Base-by-base conservation (phyloP, 1,284 basidiomycete species). In the Xanthoconium separans region DNA sequence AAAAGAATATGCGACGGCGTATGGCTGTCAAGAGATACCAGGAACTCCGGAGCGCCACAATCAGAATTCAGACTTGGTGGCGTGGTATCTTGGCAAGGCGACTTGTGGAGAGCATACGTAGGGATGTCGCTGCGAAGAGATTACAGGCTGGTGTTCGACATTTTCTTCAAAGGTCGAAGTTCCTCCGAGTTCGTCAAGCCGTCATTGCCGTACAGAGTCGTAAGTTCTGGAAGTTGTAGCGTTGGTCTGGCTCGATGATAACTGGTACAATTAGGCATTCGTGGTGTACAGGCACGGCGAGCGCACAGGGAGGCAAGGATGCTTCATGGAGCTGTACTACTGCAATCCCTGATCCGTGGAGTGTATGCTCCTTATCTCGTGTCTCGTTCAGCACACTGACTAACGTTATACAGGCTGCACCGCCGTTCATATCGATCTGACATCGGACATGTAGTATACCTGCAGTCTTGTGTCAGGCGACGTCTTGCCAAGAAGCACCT, bases 1-100 rank as follows among this genome's bases (percentile, higher is more conserved):
- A 99, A 77, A 99, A 99, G 84, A 98, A 98, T 71, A 88, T 98
- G 76, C 82, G 92, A 44, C 79, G 95, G 44, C 81, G 87, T 46
- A 82, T 97, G 76, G 92, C 92, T 6, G 82, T 90, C 61, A 93
- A 89, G 69, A 82, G 82, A 50, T 99, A 97, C 68, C 81, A 81
- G 59, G 74, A 80, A 51, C 79, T 96, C 58, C 85, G 92, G 30
- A 67, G 60, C 9, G 84, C 88, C 20, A 85, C 94, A 2, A 88
- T 98, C 71, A 85, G 77, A 68, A 87, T 99, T 34, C 97, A 99
- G 72, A 88, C 92, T 1, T 92, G 93, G 89, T 98, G 94, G 93
- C 83, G 96, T 58, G 89, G 91, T 36, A 82, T 93, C 45, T 63
- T 89, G 61, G 96, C 95, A 1, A 83, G 80, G 61, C 80, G 80